Evolutionary conservation across 176 grass and related monocot species (phyloP), one percentile per base, ranked within the genome.

Genomic region (Oryza brachyantha): DNA sequence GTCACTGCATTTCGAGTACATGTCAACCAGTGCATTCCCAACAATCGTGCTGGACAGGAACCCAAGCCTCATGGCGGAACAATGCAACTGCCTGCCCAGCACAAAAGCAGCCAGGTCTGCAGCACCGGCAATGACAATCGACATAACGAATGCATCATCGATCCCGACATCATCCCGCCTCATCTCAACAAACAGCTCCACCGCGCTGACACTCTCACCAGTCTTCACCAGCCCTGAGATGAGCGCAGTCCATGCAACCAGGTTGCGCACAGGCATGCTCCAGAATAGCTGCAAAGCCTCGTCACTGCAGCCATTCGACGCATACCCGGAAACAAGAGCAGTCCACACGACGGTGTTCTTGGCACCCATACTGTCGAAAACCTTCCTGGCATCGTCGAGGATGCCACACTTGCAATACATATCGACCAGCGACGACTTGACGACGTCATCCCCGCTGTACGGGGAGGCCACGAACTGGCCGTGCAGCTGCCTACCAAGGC

Each of bases 1-100:
- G 46, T 91, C 90, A n/a, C 87, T 92, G 60, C 95, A 98, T 77
- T 98, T 94, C 13, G 95, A 91, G 74, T 98, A 98, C 90, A 98
- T 94, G 84, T 94, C 92, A 25, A 94, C 81, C 60, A 98, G 60
- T 10, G 92, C 83, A 63, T 98, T 98, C 5, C 88, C 78, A 50
- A 94, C 40, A 60, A 94, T 85, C 41, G 87, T 83, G 68, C 78
- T 84, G 57, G 74, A 86, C 65, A 54, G 21, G 55, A 91, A 98
- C 12, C 92, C 95, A 14, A 94, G 61, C 27, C 81, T 80, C 38
- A 77, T 36, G 11, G 80, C 79, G 3, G 92, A 77, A 67, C 80
- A 72, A 79, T 94, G 95, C 80, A 98, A 66, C 60, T 94, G 95
- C 35, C 76, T 91, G 3, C 87, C 92, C 12, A 93, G 31, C 29